Percentiles rank a stretch among this genome's conserved stretches.
Evolutionary conservation across 1,284 basidiomycete genomes (phyloP).

Genomic region (Vanrija sp.): DNA sequence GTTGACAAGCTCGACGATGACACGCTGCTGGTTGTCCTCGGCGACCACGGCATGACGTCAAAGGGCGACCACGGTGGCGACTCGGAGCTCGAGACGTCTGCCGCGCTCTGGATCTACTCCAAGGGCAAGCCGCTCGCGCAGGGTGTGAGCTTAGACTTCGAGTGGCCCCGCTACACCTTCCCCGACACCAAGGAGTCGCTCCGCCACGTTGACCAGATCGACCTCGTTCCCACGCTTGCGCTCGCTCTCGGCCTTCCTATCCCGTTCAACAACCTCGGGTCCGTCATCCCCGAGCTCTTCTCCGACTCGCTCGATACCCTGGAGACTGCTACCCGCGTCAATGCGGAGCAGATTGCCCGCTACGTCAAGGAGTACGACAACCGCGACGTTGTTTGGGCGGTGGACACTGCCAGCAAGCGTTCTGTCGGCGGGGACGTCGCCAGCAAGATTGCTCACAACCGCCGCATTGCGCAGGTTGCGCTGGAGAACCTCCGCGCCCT

Average conservation of each 20-base stretch:
- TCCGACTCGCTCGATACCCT: slow-evolving; percentile 47
- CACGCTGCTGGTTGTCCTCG: slow-evolving; percentile 84
- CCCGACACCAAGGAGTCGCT: slow-evolving; percentile 58
- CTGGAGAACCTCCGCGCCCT: slow-evolving; percentile 71
- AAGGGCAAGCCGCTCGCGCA: slow-evolving; percentile 36
- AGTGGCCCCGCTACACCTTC: slow-evolving; percentile 58
- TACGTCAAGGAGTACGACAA: slow-evolving; percentile 78
- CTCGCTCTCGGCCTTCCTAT: slow-evolving; percentile 90
- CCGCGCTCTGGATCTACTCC: slow-evolving; percentile 91
- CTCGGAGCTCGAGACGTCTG: slow-evolving; percentile 74
- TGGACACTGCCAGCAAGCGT: background rate
- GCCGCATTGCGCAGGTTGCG: slow-evolving; percentile 60
- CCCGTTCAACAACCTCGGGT: slow-evolving; percentile 92
- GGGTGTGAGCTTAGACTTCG: background rate
- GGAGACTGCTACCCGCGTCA: slow-evolving; percentile 65
- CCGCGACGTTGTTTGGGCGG: slow-evolving; percentile 59
- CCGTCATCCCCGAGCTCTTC: slow-evolving; percentile 87
- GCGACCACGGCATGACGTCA: slow-evolving; percentile 96
- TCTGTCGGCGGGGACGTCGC: slow-evolving; percentile 8
- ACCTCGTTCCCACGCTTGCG: slow-evolving; percentile 83
- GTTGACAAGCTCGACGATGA: slow-evolving; percentile 67
- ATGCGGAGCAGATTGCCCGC: slow-evolving; percentile 69
- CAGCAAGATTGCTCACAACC: slow-evolving; percentile 24
- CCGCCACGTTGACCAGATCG: slow-evolving; percentile 85
- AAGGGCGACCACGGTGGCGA: slow-evolving; percentile 96